A percentile compares a stretch with the other conserved stretches of the same genome.
Evolutionary conservation across 2,329 filamentous ascomycete genomes (phyloP).

Genomic region (Penicillium digitatum): DNA sequence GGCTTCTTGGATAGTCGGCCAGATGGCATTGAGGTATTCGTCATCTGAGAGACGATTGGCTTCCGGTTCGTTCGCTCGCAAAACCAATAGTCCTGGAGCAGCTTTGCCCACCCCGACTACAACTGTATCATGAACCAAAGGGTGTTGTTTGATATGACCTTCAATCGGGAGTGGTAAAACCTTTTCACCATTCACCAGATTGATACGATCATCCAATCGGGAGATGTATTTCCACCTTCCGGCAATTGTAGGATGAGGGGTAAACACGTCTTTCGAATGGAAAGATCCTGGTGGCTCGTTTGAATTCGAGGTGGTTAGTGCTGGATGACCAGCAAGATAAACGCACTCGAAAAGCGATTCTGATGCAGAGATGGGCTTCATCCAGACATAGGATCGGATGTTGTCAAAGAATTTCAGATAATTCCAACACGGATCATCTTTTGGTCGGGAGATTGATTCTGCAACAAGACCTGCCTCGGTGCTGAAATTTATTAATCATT

Average conservation of each 20-base stretch:
- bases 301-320: conserved; percentile 33
- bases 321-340: conserved; percentile 31
- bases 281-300: conserved; percentile 32
- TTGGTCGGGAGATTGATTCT: conserved; percentile 41
- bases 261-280: conserved; percentile 34
- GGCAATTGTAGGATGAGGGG: conserved; percentile 28
- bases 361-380: conserved; percentile 31
- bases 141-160: conserved; percentile 31
- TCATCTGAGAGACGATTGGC: conserved; percentile 23
- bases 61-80: conserved; percentile 23
- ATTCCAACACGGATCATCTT: conserved; percentile 42
- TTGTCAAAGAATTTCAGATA: conserved; percentile 42
- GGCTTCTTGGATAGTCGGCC: conserved; percentile 38
- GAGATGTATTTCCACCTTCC: conserved; percentile 35
- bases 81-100: conserved; percentile 30
- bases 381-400: conserved; percentile 36
- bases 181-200: conserved; percentile 34
- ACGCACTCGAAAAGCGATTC: conserved; percentile 30
- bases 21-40: conserved; percentile 37
- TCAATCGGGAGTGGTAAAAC: conserved; percentile 34
- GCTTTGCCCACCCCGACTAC: conserved; percentile 28
- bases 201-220: conserved; percentile 33
- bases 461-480: conserved; percentile 45
- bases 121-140: conserved; percentile 31
- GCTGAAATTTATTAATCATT: conserved; percentile 23